phyloP scores from a whole-genome alignment of 75 land plant genomes.

The Isoetes taiwanensis region DNA sequence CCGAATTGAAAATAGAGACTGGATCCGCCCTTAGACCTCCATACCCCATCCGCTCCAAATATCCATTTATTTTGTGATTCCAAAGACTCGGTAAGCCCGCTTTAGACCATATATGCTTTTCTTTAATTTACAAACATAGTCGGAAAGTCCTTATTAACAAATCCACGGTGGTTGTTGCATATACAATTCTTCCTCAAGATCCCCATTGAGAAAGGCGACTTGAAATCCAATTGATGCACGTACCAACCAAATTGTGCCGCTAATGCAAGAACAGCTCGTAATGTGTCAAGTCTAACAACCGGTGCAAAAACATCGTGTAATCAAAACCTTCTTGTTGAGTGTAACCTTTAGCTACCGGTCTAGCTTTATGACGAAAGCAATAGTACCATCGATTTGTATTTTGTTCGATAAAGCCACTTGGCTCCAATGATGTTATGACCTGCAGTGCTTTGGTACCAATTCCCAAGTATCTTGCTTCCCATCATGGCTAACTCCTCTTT shows the following conservation, averaged over 20 bases:
- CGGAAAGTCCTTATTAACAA: no score
- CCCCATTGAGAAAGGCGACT: constrained; percentile 9
- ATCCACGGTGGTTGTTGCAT: constrained; percentile 8
- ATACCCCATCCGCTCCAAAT: no score
- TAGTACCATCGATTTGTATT: neutral
- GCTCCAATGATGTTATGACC: neutral
- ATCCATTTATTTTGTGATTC: no score
- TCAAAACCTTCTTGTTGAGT: constrained; percentile 6
- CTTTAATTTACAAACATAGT: no score
- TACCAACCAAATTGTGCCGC: neutral
- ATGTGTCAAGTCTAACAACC: neutral
- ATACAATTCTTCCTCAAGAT: constrained; percentile 2
- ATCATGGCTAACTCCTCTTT: no score
- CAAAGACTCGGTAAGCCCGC: no score
- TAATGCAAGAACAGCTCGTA: neutral
- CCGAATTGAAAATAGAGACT: no score
- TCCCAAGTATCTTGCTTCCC: constrained; percentile 1
- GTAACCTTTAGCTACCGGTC: constrained; percentile 6
- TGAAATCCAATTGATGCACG: constrained; percentile 4
- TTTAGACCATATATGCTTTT: no score
- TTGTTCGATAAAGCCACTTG: constrained; percentile 6
- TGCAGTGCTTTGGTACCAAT: neutral
- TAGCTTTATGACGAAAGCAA: constrained; percentile 1
- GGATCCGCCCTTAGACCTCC: no score
- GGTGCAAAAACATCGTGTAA: constrained; percentile 9